Conservation (phyloP, 192 early-diverging fungal genomes). For the Rhizoclosmatium globosum region DNA sequence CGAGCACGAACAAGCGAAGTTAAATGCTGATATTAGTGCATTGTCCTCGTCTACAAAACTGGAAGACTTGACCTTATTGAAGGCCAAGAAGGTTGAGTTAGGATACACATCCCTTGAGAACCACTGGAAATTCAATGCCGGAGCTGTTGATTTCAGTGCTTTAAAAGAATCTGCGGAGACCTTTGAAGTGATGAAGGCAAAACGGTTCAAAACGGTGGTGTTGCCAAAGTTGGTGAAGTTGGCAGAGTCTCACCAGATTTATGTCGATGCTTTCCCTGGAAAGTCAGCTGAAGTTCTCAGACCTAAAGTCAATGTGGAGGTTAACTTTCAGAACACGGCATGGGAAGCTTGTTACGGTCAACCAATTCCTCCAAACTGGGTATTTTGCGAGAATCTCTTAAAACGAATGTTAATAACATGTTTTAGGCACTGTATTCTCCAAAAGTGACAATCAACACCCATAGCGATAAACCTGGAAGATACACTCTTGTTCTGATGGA, state of each 20-base stretch:
- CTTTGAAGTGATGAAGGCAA: conserved; percentile 47
- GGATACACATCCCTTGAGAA: conserved; percentile 15
- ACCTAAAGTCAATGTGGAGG: conserved; percentile 51
- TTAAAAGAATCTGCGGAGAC: not conserved
- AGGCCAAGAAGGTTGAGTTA: not conserved
- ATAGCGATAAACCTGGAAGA: conserved; percentile 18
- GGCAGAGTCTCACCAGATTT: conserved; percentile 35
- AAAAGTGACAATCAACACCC: conserved; percentile 44
- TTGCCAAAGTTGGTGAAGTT: conserved; percentile 43
- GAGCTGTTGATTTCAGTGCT: not conserved
- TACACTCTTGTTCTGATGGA: conserved; percentile 55
- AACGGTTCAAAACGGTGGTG: conserved; percentile 38
- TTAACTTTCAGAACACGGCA: conserved; percentile 55
- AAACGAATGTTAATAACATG: conserved; percentile 1
- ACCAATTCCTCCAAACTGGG: conserved; percentile 45
- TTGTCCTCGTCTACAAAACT: not conserved
- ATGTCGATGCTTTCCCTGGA: conserved; percentile 50
- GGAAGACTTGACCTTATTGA: not conserved
- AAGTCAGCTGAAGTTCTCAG: not conserved
- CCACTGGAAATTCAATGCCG: conserved; percentile 33
- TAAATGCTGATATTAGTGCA: not conserved
- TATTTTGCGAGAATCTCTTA: conserved; percentile 2
- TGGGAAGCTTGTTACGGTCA: conserved; percentile 58
- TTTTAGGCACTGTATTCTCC: conserved; percentile 58
- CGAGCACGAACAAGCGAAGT: not conserved